Conservation (phyloP, 1,139 yeast species). For the Kurtzmaniella quercitrusa region DNA sequence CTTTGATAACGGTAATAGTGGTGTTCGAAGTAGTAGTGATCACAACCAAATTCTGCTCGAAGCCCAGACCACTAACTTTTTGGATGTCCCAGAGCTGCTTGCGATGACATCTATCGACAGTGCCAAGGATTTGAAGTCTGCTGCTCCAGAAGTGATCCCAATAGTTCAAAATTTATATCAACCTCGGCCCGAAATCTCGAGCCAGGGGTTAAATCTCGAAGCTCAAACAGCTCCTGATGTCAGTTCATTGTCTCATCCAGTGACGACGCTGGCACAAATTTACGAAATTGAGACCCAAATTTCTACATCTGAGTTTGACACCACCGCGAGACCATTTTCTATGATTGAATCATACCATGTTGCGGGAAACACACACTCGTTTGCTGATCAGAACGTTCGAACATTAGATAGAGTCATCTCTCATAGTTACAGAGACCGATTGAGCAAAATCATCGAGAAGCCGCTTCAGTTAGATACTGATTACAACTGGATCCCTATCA, state of each 20-base stretch:
- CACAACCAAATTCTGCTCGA: background rate
- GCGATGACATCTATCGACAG: background rate
- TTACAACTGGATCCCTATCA: conserved; percentile 32
- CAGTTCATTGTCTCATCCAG: background rate
- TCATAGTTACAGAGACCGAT: conserved; percentile 6
- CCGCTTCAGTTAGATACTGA: conserved; percentile 28
- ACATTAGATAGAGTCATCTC: conserved; percentile 10
- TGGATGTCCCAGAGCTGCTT: background rate
- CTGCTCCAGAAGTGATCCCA: background rate
- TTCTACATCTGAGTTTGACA: background rate
- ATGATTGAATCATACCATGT: background rate
- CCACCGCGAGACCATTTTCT: conserved; percentile 1
- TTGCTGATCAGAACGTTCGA: conserved; percentile 11
- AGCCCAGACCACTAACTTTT: background rate
- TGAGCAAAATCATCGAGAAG: conserved; percentile 7
- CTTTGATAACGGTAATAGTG: too few species aligned
- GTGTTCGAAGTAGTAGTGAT: background rate
- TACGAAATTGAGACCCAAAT: background rate
- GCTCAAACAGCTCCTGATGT: background rate
- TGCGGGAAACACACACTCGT: conserved; percentile 2
- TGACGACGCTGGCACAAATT: background rate
- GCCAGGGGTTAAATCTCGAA: background rate
- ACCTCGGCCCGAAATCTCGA: conserved; percentile 6
- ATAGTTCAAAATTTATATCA: conserved; percentile 5
- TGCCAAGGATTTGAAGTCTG: background rate